phyloP scores from a whole-genome alignment of 495 filamentous ascomycete species.

The Tuber borchii region DNA sequence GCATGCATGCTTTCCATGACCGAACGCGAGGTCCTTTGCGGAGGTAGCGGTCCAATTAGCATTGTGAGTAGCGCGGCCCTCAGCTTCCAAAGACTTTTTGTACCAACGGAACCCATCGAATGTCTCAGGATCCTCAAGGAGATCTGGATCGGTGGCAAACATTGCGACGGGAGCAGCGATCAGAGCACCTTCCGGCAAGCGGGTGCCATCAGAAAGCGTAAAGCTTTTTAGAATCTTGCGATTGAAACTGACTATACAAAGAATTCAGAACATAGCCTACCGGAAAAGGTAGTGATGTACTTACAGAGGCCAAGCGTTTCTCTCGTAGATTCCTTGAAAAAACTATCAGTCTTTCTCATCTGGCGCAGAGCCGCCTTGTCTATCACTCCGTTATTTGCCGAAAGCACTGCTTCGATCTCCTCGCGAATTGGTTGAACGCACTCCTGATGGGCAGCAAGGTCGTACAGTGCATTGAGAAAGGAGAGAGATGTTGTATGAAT shows the following conservation, averaged over 20 bases:
- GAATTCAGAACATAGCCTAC: background rate
- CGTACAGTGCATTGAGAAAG: conserved; percentile 44
- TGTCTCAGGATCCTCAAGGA: conserved; percentile 42
- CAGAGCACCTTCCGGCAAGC: conserved; percentile 44
- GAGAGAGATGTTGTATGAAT: conserved; percentile 43
- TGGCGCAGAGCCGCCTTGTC: conserved; percentile 45
- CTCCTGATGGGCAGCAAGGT: conserved; percentile 49
- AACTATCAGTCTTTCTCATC: conserved; percentile 52
- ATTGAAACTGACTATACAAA: conserved; percentile 43
- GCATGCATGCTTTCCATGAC: conserved; percentile 50
- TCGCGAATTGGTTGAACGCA: conserved; percentile 49
- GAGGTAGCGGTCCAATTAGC: conserved; percentile 47
- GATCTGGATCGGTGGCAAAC: conserved; percentile 14
- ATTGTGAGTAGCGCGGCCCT: conserved; percentile 38
- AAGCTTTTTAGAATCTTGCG: conserved; percentile 46
- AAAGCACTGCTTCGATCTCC: conserved; percentile 48
- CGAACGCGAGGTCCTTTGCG: too few relatives aligned
- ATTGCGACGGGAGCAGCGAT: conserved; percentile 38
- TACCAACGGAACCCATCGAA: conserved; percentile 55
- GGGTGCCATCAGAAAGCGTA: conserved; percentile 47
- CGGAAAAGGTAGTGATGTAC: background rate
- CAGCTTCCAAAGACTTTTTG: conserved; percentile 44
- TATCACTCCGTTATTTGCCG: conserved; percentile 42
- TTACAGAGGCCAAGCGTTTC: conserved; percentile 38
- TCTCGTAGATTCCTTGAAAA: conserved; percentile 52